Evolutionary conservation across 2,329 filamentous ascomycete species (phyloP).

Genomic region (Neofusicoccum cordaticola): DNA sequence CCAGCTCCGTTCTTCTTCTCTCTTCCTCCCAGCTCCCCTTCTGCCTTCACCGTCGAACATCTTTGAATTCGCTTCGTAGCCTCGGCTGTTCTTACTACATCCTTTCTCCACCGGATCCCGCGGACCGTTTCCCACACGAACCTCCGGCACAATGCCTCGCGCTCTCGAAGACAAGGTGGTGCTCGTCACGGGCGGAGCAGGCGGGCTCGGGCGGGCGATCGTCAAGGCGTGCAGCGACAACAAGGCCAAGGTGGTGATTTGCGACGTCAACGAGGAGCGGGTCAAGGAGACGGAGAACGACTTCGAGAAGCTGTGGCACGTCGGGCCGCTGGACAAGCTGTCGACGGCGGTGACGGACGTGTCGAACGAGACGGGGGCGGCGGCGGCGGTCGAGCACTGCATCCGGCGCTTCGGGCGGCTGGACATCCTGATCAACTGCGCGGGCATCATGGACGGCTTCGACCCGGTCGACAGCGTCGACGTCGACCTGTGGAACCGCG

Average conservation of each 20-base stretch:
- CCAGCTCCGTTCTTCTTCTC: not conserved
- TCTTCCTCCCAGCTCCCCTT: not conserved
- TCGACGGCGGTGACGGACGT: constrained; percentile 8
- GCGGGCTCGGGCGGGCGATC: constrained; percentile 18
- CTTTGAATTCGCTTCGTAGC: not conserved
- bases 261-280: constrained; percentile 31
- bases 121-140: no score
- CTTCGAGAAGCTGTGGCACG: constrained; percentile 8
- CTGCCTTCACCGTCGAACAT: not conserved
- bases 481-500: constrained; percentile 50
- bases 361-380: constrained; percentile 5
- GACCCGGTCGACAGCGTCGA: constrained; percentile 51
- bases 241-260: constrained; percentile 35
- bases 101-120: not conserved
- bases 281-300: constrained; percentile 12
- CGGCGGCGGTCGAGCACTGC: constrained; percentile 4
- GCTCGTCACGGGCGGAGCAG: constrained; percentile 18
- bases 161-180: constrained; percentile 16
- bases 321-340: not conserved
- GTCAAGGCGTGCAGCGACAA: constrained; percentile 21
- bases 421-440: constrained; percentile 60
- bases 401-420: constrained; percentile 42
- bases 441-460: constrained; percentile 58
- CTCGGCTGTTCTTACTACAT: not conserved
- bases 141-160: not conserved